Base-by-base conservation (phyloP, 2,329 filamentous ascomycete species). In the Huntiella savannae region DNA sequence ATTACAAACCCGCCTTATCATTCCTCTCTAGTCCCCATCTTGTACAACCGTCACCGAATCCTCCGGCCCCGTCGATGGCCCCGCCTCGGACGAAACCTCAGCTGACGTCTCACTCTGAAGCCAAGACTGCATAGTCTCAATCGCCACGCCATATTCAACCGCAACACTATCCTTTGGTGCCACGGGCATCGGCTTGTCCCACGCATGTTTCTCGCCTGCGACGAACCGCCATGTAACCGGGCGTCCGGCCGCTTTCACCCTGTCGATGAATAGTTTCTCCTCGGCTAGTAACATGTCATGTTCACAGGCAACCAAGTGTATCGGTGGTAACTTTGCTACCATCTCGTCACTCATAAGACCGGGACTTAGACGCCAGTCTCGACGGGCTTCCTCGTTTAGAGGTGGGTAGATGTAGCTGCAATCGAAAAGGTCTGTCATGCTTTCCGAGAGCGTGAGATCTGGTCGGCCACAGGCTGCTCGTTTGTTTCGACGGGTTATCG, bases 271-370 rank as follows among this genome's bases (percentile, higher is more conserved):
- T 4, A 66, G 63, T 50, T 78, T 62, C 8, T 72, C 74, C 55
- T 79, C 75, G 2, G 61, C 62, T 7, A 75, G 64, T n/a, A 79
- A 58, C 72, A 79, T 78, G 55, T 79, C 73, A 57, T 68, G 72
- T 59, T 79, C 75, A 59, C 75, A 79, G 2, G 76, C 68, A 53
- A 71, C 73, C 37, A 78, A 59, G 13, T 77, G 63, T 2, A 79
- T 58, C 12, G 70, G 67, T 0, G 67, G 62, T 2, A 77, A 67
- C 35, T 72, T 62, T 8, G 60, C 60, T 3, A 79, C 53, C n/a
- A 71, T 53, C 22, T 66, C 63, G 51, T 75, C 68, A 0, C 66
- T 57, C 48, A 75, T 74, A 5, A 72, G 63, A 3, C 67, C 70
- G 0, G 76, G 76, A 0, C 73, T 77, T 3, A 80, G 61, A 15